Base-by-base conservation (phyloP, 768 basidiomycete species). In the Kwoniella heveanensis region DNA sequence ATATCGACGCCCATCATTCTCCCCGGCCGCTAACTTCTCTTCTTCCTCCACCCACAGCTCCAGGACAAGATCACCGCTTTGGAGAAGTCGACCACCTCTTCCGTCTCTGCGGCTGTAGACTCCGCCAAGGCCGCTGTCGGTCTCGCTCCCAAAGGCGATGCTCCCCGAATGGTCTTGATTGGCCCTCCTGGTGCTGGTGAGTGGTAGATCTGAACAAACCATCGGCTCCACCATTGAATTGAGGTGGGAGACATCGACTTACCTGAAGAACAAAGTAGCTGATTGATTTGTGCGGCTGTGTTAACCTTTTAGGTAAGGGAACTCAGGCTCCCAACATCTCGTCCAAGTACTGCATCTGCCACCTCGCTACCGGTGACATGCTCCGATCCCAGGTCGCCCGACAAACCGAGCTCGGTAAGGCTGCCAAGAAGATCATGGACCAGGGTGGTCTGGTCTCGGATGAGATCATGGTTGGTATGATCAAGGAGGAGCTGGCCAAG, bases 361-460 rank as follows among this genome's bases (percentile, higher is more conserved):
- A 99, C 83, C 84, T 99, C 72, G 95, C 96, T 25, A 99, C 96
- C 29, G 96, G 96, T 21, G 96, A 99, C 83, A 95, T 99, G 92
- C 85, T 99, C 62, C 89, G 96, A 54, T 91, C 92, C 67, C 92
- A 99, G 80, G 92, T 99, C 65, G 77, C 87, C 36, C 81, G 87
- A 78, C 89, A 94, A 83, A 96, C 96, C 3, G 82, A 86, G 47
- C 86, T 99, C 46, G 96, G 96, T 66, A 82, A 89, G 50, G 86
- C 90, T 73, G 96, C 96, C 21, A 98, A 99, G 85, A 93, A 92
- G 81, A 88, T 98, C 79, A 96, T 99, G 90, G 95, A 98, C 79
- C 85, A 86, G 24, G 96, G 96, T 39, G 91, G 89, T n/a, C 87
- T 99, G 60, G 93, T 99, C 58, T 84, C 87, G 48, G 96, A 99